These are phyloP conservation scores for Ganoderma resinaceum DNA, from an alignment of 1,284 basidiomycete genomes.

Conservation along the genomic window DNA sequence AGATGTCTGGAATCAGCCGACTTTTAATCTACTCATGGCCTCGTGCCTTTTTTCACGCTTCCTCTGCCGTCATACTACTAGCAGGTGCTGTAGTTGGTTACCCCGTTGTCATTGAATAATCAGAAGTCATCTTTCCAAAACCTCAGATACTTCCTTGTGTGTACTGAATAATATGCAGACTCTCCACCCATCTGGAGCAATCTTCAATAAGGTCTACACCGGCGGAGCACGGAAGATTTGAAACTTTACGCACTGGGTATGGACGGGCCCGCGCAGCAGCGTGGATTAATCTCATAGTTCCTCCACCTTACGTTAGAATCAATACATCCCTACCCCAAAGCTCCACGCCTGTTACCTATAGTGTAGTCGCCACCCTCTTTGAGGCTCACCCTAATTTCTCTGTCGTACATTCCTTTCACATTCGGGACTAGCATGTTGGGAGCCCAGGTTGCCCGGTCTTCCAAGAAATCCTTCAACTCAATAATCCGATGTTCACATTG, in stretches of 20 bases:
- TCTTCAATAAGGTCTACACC: not conserved
- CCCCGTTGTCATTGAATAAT: not conserved
- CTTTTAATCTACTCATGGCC: not conserved
- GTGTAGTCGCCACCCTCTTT: not conserved
- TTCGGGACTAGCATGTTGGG: constrained; percentile 5
- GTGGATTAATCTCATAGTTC: not conserved
- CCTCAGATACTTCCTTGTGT: not conserved
- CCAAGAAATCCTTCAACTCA: not conserved
- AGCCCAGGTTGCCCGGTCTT: not conserved
- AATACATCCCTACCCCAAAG: not conserved
- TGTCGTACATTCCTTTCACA: not conserved
- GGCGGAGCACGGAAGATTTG: not conserved
- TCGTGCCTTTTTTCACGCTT: not conserved
- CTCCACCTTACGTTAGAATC: constrained; percentile 5
- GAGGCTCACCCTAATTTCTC: not conserved
- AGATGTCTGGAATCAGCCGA: not conserved
- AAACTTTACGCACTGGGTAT: not conserved
- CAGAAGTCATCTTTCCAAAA: not conserved
- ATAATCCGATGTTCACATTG: constrained; percentile 6
- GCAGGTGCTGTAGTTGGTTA: not conserved
- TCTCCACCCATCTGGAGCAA: not conserved
- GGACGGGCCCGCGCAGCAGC: not conserved
- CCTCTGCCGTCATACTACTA: not conserved
- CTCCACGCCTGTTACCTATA: constrained; percentile 7
- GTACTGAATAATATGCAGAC: not conserved